Evolutionary conservation across 169 alveolate genomes (phyloP).

Genomic region (Miamiensis avidus): DNA sequence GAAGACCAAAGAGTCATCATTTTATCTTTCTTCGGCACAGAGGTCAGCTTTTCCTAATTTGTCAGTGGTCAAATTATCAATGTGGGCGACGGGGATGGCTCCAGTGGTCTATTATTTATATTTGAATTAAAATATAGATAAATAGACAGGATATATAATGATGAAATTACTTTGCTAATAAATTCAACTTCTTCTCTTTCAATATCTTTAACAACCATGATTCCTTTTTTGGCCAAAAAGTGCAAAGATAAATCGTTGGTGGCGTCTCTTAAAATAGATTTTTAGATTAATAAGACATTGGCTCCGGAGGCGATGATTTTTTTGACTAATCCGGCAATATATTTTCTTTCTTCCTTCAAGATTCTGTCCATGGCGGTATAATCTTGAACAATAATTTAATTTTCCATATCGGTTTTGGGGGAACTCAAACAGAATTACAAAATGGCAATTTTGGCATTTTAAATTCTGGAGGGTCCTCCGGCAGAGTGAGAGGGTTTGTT

Average conservation of each 20-base stretch:
- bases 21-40: constrained; percentile 85
- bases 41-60: constrained; percentile 96
- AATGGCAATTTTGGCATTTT: constrained; percentile 96
- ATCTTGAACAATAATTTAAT: constrained; percentile 94
- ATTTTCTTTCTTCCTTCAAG: constrained; percentile 97
- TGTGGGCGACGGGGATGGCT: constrained; percentile 96
- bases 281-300: constrained; percentile 97
- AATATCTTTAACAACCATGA: constrained; percentile 97
- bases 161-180: constrained; percentile 74
- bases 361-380: constrained; percentile 96
- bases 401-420: constrained; percentile 99
- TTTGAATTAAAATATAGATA: too few relatives aligned
- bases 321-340: constrained; percentile 96
- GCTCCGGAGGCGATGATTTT: constrained; percentile 98
- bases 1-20: constrained; percentile 91
- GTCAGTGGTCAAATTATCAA: constrained; percentile 96
- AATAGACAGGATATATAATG: not conserved
- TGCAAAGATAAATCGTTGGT: constrained; percentile 96
- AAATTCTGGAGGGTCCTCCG: constrained; percentile 95
- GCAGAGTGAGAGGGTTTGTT: constrained; percentile 95
- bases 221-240: constrained; percentile 96
- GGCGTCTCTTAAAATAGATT: constrained; percentile 98
- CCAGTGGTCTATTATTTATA: constrained; percentile 78
- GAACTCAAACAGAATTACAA: constrained; percentile 98
- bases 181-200: constrained; percentile 98